Evolutionary conservation across 768 basidiomycete species (phyloP), one percentile per base, ranked within the genome.

Genomic region (Lactifluus hygrophoroides): DNA sequence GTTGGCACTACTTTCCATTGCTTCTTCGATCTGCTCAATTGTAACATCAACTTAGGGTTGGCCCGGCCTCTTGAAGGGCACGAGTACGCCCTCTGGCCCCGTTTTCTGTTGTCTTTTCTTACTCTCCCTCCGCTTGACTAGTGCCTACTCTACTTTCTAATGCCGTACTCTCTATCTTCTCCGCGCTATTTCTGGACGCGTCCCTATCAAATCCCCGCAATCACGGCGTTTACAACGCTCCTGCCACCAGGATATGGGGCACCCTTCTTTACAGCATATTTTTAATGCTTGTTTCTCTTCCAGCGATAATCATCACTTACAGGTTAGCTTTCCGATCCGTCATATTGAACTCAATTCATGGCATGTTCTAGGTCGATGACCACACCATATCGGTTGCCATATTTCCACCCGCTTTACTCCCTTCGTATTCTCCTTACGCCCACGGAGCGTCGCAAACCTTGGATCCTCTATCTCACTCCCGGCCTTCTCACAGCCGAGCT

Each of bases 391-490:
- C 83, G 78, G 67, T 74, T 94, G 34, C 79, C 85, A 2, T 90
- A 80, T 66, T 77, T 86, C 66, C 73, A 77, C 34, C 73, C 77
- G 2, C 66, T 78, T 55, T 75, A 79, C 60, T 80, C 86, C 19
- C 70, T 92, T 16, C 85, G 86, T 21, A 70, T 84, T 58, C 75
- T 93, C 34, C 75, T 93, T 55, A 93, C 90, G 0, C 86, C 88
- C 5, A 90, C 89, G 6, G 90, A 93, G 69, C 81, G 84, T 52
- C 78, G 80, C 28, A 79, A 79, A 10, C 90, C 89, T 3, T 93
- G 89, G 89, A 77, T 85, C 38, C 69, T 93, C 44, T 93, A 90
- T 68, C 65, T 88, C 42, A 91, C 90, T 1, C 90, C 90, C 0
- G 90, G 82, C 16, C 72, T 85, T 42, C 71, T 82, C 37, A 66